Percentiles rank a stretch among this genome's conserved stretches.
Evolutionary conservation across 192 early-diverging fungal species (phyloP).

Genomic region (Blastocladiella britannica): DNA sequence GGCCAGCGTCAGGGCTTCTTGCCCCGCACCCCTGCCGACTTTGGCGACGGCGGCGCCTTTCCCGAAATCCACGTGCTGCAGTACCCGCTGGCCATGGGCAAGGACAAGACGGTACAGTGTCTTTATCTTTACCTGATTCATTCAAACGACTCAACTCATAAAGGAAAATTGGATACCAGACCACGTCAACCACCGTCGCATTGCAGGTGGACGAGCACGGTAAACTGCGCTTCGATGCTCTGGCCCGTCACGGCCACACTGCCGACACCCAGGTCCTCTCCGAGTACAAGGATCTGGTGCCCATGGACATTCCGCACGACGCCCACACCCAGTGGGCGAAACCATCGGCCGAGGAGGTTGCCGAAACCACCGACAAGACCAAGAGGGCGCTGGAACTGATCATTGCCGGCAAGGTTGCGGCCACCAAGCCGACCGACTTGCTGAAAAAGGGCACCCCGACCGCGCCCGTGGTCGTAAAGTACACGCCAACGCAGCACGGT

Average conservation of each 20-base stretch:
- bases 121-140: background rate
- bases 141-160: background rate
- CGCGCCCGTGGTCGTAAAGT: slow-evolving; percentile 69
- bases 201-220: slow-evolving; percentile 80
- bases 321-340: slow-evolving; percentile 42
- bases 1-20: slow-evolving; percentile 57
- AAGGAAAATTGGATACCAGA: slow-evolving; percentile 3
- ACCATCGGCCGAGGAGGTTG: slow-evolving; percentile 58
- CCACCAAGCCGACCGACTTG: slow-evolving; percentile 34
- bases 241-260: slow-evolving; percentile 56
- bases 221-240: slow-evolving; percentile 69
- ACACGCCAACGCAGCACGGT: slow-evolving; percentile 63
- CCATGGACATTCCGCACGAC: slow-evolving; percentile 40
- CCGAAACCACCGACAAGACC: slow-evolving; percentile 70
- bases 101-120: slow-evolving; percentile 27
- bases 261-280: slow-evolving; percentile 58
- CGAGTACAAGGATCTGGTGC: slow-evolving; percentile 59
- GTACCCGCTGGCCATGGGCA: slow-evolving; percentile 89
- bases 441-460: slow-evolving; percentile 22
- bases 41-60: slow-evolving; percentile 91
- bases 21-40: slow-evolving; percentile 63
- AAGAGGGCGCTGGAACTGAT: slow-evolving; percentile 72
- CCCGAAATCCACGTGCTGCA: slow-evolving; percentile 83
- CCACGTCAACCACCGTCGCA: slow-evolving; percentile 37
- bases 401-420: slow-evolving; percentile 44